Conservation (phyloP, 768 basidiomycete genomes). For the Termitomyces sp. region DNA sequence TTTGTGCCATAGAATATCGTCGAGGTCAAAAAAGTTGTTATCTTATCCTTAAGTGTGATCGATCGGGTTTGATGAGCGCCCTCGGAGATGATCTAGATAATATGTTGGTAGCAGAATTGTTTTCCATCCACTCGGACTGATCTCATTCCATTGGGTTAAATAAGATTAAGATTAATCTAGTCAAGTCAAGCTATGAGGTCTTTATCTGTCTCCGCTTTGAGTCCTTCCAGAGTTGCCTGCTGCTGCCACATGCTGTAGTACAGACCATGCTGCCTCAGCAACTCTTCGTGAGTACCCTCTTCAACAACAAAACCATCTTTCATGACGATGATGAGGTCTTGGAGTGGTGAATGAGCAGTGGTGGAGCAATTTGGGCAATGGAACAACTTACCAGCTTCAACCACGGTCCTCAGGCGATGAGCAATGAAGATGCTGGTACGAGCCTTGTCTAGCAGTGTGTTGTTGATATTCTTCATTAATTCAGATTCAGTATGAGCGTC, state of each 20-base stretch:
- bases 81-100: no score
- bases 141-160: not conserved
- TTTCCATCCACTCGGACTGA: not conserved
- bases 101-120: no score
- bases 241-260: constrained; percentile 82
- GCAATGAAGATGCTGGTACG: constrained; percentile 97
- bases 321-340: constrained; percentile 91
- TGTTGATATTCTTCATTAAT: constrained; percentile 91
- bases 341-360: not conserved
- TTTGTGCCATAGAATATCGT: constrained; percentile 5
- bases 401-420: constrained; percentile 83
- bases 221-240: constrained; percentile 47
- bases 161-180: not conserved
- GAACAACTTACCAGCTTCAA: constrained; percentile 68
- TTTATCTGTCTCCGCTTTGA: constrained; percentile 12
- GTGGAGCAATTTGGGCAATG: not conserved
- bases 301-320: constrained; percentile 89
- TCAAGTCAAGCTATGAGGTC: constrained; percentile 1
- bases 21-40: constrained; percentile 2
- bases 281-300: constrained; percentile 87
- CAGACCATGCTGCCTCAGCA: constrained; percentile 64
- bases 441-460: constrained; percentile 63
- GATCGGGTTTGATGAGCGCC: not conserved
- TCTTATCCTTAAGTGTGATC: constrained; percentile 1
- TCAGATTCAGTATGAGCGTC: constrained; percentile 95